A percentile compares a stretch with the other conserved stretches of the same genome.
Conservation (phyloP, 768 basidiomycete species). For the Tricholoma sp. region DNA sequence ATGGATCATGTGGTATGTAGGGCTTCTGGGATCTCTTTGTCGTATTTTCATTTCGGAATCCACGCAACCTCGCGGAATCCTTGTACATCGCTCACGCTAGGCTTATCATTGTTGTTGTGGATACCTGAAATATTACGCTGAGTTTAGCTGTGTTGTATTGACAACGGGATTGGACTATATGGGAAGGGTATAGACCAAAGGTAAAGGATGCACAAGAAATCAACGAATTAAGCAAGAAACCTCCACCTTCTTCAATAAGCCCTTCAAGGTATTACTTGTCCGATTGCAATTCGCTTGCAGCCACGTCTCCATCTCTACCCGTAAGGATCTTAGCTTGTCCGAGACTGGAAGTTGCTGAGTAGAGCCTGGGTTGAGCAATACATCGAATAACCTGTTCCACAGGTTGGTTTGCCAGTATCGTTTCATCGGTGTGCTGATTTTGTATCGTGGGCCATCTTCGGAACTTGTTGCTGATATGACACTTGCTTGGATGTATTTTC, state of each 20-base stretch:
- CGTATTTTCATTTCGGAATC: conserved; percentile 14
- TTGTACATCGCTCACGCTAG: conserved; percentile 12
- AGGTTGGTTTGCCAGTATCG: conserved; percentile 93
- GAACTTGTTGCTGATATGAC: conserved; percentile 37
- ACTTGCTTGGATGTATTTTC: conserved; percentile 86
- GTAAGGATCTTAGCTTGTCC: conserved; percentile 56
- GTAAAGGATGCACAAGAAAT: neutral
- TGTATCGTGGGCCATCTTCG: conserved; percentile 41
- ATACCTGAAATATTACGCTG: conserved; percentile 30
- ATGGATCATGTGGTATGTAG: conserved; percentile 7
- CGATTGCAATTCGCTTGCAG: conserved; percentile 83
- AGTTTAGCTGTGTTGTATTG: conserved; percentile 12
- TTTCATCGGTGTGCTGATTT: conserved; percentile 75
- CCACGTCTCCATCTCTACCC: conserved; percentile 86
- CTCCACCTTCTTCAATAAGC: conserved; percentile 79
- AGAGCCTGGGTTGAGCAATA: conserved; percentile 76
- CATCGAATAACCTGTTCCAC: conserved; percentile 81
- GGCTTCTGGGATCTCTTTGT: conserved; percentile 17
- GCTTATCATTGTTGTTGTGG: conserved; percentile 29
- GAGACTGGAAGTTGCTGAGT: conserved; percentile 67
- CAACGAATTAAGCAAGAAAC: conserved; percentile 37
- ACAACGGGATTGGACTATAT: neutral
- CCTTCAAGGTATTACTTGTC: conserved; percentile 74
- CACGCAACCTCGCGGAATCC: conserved; percentile 13
- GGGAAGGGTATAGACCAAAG: neutral